These are phyloP conservation scores for Cyberlindnera samutprakarnensis DNA, from an alignment of 805 yeast genomes.

Conservation along the genomic window DNA sequence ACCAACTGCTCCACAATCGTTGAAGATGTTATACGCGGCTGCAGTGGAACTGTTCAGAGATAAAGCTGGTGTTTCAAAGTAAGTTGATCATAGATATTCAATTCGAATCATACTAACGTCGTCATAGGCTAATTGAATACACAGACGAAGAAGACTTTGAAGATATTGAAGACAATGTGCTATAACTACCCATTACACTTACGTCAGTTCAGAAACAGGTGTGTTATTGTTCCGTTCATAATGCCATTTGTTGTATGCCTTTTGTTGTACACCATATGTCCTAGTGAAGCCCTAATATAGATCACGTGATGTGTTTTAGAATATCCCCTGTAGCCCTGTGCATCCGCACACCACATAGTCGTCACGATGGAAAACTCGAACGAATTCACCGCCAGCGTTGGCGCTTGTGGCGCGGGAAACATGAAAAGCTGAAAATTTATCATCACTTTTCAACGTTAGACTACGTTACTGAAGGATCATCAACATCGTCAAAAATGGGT, in stretches of 20 bases:
- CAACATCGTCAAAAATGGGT: slow-evolving; percentile 79
- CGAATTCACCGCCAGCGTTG: no score
- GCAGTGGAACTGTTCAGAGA: slow-evolving; percentile 75
- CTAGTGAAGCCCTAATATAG: not conserved
- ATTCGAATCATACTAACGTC: slow-evolving; percentile 19
- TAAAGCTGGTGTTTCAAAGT: slow-evolving; percentile 33
- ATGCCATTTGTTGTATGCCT: no score
- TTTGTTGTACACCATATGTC: no score
- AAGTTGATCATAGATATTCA: slow-evolving; percentile 9
- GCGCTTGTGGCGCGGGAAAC: not conserved
- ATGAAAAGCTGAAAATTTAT: slow-evolving; percentile 9
- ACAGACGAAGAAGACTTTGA: slow-evolving; percentile 69
- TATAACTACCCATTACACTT: no score
- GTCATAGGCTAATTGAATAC: slow-evolving; percentile 44
- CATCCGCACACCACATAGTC: slow-evolving; percentile 6
- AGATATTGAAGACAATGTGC: slow-evolving; percentile 34
- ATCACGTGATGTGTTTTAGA: not conserved
- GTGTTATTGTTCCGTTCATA: no score
- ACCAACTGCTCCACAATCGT: slow-evolving; percentile 72
- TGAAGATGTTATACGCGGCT: slow-evolving; percentile 86
- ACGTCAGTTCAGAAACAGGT: no score
- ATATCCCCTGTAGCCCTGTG: not conserved
- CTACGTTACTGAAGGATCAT: not conserved
- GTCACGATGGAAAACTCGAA: no score
- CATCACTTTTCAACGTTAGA: slow-evolving; percentile 4